These are phyloP conservation scores for Colletotrichum tabaci DNA, from an alignment of 2,329 filamentous ascomycete species.

Conservation along the genomic window DNA sequence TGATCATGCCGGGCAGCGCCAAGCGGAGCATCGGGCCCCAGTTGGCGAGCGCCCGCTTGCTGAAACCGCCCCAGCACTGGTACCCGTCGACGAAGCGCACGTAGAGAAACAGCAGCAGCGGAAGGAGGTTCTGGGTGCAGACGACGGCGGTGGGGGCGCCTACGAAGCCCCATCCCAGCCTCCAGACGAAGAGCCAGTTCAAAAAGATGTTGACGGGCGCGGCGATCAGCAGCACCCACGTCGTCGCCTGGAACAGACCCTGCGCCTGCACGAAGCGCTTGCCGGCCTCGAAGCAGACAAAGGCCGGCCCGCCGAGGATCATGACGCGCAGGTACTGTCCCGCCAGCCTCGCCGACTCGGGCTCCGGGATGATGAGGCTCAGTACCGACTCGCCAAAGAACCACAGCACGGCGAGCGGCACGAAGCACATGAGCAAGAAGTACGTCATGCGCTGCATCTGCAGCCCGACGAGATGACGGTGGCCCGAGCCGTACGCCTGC, in stretches of 20 bases:
- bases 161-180: slow-evolving; percentile 77
- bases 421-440: slow-evolving; percentile 80
- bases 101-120: slow-evolving; percentile 83
- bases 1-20: slow-evolving; percentile 89
- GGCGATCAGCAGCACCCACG: slow-evolving; percentile 82
- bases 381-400: slow-evolving; percentile 77
- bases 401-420: slow-evolving; percentile 83
- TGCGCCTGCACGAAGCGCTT: slow-evolving; percentile 89
- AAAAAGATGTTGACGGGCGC: slow-evolving; percentile 84
- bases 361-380: slow-evolving; percentile 58
- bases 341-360: slow-evolving; percentile 77
- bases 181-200: slow-evolving; percentile 86
- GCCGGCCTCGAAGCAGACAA: slow-evolving; percentile 82
- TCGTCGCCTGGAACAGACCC: slow-evolving; percentile 83
- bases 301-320: slow-evolving; percentile 81
- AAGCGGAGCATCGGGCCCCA: slow-evolving; percentile 90
- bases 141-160: slow-evolving; percentile 87
- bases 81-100: slow-evolving; percentile 80
- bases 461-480: slow-evolving; percentile 85
- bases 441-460: slow-evolving; percentile 87
- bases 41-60: slow-evolving; percentile 77
- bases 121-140: slow-evolving; percentile 84
- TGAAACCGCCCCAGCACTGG: slow-evolving; percentile 90
- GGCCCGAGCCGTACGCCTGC: slow-evolving; percentile 93
- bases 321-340: slow-evolving; percentile 81